These are phyloP conservation scores for Hypoxylon sp. DNA, from an alignment of 2,329 filamentous ascomycete species.

Conservation along the genomic window DNA sequence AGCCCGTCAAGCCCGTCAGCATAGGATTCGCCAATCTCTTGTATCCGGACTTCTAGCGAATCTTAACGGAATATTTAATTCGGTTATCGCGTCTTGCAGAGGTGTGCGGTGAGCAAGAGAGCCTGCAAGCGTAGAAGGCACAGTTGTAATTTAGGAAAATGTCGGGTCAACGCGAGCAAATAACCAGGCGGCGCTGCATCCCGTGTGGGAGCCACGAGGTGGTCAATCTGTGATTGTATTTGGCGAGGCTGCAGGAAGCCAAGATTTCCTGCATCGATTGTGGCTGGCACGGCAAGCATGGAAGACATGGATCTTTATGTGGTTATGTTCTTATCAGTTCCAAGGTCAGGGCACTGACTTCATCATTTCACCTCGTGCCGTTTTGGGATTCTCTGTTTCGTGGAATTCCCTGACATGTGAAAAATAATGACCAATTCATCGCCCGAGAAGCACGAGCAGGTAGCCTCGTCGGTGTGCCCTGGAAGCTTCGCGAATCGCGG, in stretches of 20 bases:
- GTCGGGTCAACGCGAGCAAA: slow-evolving; percentile 38
- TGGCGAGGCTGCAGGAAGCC: slow-evolving; percentile 51
- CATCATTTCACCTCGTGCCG: slow-evolving; percentile 43
- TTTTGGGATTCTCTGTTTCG: slow-evolving; percentile 40
- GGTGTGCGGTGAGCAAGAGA: slow-evolving; percentile 39
- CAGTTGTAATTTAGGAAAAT: slow-evolving; percentile 39
- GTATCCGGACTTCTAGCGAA: slow-evolving; percentile 8
- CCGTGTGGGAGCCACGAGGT: slow-evolving; percentile 41
- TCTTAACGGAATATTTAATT: slow-evolving; percentile 23
- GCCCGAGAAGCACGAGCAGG: slow-evolving; percentile 2
- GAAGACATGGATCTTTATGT: slow-evolving; percentile 34
- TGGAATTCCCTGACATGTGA: slow-evolving; percentile 41
- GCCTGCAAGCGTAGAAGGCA: slow-evolving; percentile 17
- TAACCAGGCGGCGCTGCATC: slow-evolving; percentile 32
- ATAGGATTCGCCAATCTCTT: slow-evolving; percentile 39
- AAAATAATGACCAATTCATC: slow-evolving; percentile 11
- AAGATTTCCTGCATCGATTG: slow-evolving; percentile 47
- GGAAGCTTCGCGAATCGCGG: slow-evolving; percentile 35
- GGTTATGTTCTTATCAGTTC: slow-evolving; percentile 34
- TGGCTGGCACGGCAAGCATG: slow-evolving; percentile 35
- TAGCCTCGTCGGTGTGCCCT: slow-evolving; percentile 19
- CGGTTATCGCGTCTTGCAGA: slow-evolving; percentile 32
- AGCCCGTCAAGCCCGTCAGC: slow-evolving; percentile 1
- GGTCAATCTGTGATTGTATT: slow-evolving; percentile 43
- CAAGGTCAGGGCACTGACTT: slow-evolving; percentile 36